Evolutionary conservation across 768 basidiomycete genomes (phyloP).

Genomic region (Pholiota microspora): DNA sequence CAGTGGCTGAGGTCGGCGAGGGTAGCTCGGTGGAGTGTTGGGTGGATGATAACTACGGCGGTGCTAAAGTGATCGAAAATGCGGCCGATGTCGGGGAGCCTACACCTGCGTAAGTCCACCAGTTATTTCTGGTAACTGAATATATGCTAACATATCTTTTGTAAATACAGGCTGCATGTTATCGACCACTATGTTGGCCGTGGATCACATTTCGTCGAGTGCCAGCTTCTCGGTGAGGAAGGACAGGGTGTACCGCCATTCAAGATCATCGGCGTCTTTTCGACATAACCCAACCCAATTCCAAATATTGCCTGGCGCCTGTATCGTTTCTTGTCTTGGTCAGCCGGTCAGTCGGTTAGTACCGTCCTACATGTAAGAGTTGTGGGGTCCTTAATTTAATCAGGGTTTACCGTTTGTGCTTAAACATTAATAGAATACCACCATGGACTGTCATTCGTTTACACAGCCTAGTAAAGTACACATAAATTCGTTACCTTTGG

Average conservation of each 20-base stretch:
- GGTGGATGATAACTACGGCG: constrained; percentile 94
- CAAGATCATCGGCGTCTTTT: constrained; percentile 89
- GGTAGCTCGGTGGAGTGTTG: constrained; percentile 83
- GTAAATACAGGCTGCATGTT: constrained; percentile 58
- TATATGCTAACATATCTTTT: constrained; percentile 2
- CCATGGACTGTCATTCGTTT: background rate
- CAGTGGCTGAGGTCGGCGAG: constrained; percentile 50
- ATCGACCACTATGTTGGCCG: constrained; percentile 86
- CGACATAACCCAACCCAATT: constrained; percentile 45
- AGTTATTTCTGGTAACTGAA: background rate
- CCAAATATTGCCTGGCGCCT: background rate
- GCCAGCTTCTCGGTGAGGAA: constrained; percentile 84
- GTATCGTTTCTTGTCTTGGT: background rate
- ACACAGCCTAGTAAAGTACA: background rate
- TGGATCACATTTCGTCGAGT: constrained; percentile 94
- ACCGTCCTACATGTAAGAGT: no score
- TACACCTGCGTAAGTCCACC: constrained; percentile 60
- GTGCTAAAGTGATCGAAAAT: constrained; percentile 77
- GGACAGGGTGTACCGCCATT: constrained; percentile 77
- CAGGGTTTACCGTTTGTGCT: background rate
- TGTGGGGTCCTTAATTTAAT: background rate
- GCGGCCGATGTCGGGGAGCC: constrained; percentile 61
- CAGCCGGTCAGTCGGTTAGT: no score
- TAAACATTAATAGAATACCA: background rate
- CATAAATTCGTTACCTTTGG: background rate